Conservation (phyloP, 1,284 basidiomycete species). For the Exobasidium cylindrosporum region DNA sequence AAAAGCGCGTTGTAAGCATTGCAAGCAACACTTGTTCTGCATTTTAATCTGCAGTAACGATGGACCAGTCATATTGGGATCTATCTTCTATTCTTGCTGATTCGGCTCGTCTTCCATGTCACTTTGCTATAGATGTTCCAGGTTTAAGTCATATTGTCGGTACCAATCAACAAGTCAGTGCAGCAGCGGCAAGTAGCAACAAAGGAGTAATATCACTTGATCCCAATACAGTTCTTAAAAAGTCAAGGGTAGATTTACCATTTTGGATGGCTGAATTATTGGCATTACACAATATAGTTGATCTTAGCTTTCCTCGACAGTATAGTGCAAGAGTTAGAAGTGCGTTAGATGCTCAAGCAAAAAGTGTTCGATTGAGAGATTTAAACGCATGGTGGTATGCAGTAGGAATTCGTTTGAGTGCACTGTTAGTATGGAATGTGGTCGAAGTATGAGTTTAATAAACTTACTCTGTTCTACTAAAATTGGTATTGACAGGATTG, state of each 20-base stretch:
- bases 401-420: conserved; percentile 41
- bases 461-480: neutral
- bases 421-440: conserved; percentile 30
- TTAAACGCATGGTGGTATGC: conserved; percentile 51
- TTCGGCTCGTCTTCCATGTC: conserved; percentile 42
- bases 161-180: neutral
- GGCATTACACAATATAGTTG: conserved; percentile 45
- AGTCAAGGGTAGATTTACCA: conserved; percentile 43
- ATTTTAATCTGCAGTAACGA: too few species aligned
- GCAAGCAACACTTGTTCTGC: too few species aligned
- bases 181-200: neutral
- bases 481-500: conserved; percentile 24
- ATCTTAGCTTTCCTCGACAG: conserved; percentile 44
- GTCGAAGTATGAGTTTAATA: neutral
- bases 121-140: conserved; percentile 46
- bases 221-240: neutral
- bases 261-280: conserved; percentile 52
- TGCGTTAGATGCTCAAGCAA: conserved; percentile 46
- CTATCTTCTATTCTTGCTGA: conserved; percentile 47
- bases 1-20: too few species aligned
- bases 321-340: conserved; percentile 41
- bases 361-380: conserved; percentile 41
- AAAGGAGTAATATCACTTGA: neutral
- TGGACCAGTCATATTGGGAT: conserved; percentile 52
- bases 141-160: conserved; percentile 47